Conservation (phyloP, 2,329 filamentous ascomycete species). For the Pestalotiopsis sp. region DNA sequence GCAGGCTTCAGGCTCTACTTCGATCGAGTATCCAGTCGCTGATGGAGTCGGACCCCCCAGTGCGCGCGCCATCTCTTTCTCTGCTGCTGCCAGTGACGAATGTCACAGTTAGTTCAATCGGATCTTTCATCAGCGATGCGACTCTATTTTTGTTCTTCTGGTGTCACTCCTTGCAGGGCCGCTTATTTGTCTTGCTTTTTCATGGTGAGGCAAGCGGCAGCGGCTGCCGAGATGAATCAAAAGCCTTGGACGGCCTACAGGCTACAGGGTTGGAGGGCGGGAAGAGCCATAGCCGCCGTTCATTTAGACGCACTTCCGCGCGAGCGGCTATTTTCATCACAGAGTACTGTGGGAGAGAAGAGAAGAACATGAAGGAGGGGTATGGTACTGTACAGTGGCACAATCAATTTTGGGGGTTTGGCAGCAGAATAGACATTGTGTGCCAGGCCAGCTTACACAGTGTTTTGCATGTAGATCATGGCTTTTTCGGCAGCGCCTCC, state of each 20-base stretch:
- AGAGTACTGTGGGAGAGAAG: neutral
- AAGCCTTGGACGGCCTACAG: neutral
- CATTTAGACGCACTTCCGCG: constrained; percentile 5
- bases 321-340: neutral
- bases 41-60: neutral
- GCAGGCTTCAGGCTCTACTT: neutral
- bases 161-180: neutral
- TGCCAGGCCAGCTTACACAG: neutral
- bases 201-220: constrained; percentile 17
- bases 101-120: neutral
- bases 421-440: neutral
- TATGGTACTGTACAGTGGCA: neutral
- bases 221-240: neutral
- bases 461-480: neutral
- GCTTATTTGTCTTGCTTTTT: constrained; percentile 2
- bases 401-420: neutral
- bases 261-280: constrained; percentile 11
- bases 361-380: neutral
- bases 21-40: neutral
- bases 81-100: neutral
- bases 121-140: neutral
- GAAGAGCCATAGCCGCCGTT: constrained; percentile 12
- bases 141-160: constrained; percentile 4
- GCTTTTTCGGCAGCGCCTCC: constrained; percentile 1
- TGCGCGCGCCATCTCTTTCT: neutral